A percentile compares a stretch with the other conserved stretches of the same genome.
phyloP scores from a whole-genome alignment of 78 protist species.

The Dictyostelium purpureum region DNA sequence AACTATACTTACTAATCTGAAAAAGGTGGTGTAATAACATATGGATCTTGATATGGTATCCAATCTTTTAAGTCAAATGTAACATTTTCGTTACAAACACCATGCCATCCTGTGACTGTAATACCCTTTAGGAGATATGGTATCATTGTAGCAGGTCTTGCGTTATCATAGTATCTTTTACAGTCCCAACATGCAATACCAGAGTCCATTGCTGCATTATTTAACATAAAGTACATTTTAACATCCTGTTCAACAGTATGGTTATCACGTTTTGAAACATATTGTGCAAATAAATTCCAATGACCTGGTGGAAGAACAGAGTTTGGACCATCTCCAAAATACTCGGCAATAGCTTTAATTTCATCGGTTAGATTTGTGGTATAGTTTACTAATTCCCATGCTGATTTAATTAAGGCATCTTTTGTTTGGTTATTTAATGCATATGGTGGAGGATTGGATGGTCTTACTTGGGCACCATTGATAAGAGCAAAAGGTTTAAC shows the following conservation, averaged over 20 bases:
- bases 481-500: conserved; percentile 18
- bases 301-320: conserved; percentile 48
- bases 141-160: conserved; percentile 52
- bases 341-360: conserved; percentile 24
- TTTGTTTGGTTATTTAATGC: neutral
- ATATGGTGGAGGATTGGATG: neutral
- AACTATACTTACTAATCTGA: conserved; percentile 7
- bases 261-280: conserved; percentile 19
- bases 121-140: conserved; percentile 19
- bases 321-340: conserved; percentile 50
- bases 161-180: conserved; percentile 37
- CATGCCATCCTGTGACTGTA: conserved; percentile 39
- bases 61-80: neutral
- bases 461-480: neutral
- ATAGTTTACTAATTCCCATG: neutral
- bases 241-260: conserved; percentile 16
- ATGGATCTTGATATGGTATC: conserved; percentile 44
- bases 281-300: conserved; percentile 29
- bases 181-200: conserved; percentile 56
- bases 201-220: conserved; percentile 38
- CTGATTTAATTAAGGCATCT: neutral
- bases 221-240: conserved; percentile 40
- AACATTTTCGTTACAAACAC: conserved; percentile 19
- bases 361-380: conserved; percentile 25
- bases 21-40: conserved; percentile 28